Conservation (phyloP, 257 asterid species). For the Plectranthus barbatus region DNA sequence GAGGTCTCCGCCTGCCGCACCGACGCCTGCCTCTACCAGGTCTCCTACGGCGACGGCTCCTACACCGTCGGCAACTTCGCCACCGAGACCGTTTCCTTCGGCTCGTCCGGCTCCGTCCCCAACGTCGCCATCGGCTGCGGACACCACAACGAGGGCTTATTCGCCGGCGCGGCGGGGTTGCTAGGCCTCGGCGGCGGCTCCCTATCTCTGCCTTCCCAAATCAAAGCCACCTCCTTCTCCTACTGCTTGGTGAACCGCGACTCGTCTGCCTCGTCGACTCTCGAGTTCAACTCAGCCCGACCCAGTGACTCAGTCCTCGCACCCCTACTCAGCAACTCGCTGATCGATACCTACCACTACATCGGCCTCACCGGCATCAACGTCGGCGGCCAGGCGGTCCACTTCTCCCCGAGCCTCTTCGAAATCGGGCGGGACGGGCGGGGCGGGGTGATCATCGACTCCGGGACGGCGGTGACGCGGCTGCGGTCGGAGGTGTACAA, state of each 20-base stretch:
- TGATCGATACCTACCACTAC: slow-evolving; percentile 35
- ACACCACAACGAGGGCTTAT: slow-evolving; percentile 64
- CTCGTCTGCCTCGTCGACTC: slow-evolving; percentile 50
- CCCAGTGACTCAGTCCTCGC: slow-evolving; percentile 48
- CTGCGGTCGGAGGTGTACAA: slow-evolving; percentile 43
- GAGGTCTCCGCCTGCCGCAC: slow-evolving; percentile 41
- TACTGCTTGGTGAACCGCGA: slow-evolving; percentile 79
- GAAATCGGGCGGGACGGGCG: slow-evolving; percentile 44
- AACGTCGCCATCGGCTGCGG: slow-evolving; percentile 71
- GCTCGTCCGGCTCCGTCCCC: slow-evolving; percentile 31
- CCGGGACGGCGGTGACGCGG: slow-evolving; percentile 93
- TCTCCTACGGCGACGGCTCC: slow-evolving; percentile 79
- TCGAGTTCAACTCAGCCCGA: slow-evolving; percentile 53
- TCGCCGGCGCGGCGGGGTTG: slow-evolving; percentile 59
- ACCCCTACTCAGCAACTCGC: slow-evolving; percentile 31
- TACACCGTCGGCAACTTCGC: slow-evolving; percentile 69
- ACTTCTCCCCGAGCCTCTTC: slow-evolving; percentile 35
- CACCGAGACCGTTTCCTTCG: slow-evolving; percentile 66
- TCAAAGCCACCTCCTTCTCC: slow-evolving; percentile 63
- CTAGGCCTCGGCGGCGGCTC: slow-evolving; percentile 64
- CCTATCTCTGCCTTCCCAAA: slow-evolving; percentile 53
- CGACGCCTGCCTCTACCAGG: slow-evolving; percentile 48
- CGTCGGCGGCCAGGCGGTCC: slow-evolving; percentile 51
- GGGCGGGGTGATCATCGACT: slow-evolving; percentile 83
- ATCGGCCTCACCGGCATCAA: slow-evolving; percentile 55